Conservation (phyloP, 345 rosid species). For the Linum tenue region DNA sequence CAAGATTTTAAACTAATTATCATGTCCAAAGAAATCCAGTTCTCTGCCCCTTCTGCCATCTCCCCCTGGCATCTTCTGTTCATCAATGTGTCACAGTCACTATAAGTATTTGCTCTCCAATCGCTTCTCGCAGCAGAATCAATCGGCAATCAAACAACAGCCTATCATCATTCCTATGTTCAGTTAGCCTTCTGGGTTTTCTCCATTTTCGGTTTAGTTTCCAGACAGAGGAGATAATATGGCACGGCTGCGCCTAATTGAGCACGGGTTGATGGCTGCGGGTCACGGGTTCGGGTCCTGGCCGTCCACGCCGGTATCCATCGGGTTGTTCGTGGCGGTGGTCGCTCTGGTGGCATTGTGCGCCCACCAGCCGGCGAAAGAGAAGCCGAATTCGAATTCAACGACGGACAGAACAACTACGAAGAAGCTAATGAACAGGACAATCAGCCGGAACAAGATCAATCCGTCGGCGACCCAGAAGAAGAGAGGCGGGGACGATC, state of each 20-base stretch:
- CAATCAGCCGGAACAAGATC: slow-evolving; percentile 4
- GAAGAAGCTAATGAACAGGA: slow-evolving; percentile 1
- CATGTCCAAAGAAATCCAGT: background rate
- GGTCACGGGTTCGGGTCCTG: background rate
- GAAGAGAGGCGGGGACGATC: background rate
- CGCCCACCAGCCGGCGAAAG: slow-evolving; percentile 3
- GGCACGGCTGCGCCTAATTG: background rate
- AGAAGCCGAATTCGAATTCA: no score
- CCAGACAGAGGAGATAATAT: no score
- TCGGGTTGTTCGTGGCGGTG: slow-evolving; percentile 18
- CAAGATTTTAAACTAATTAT: no score
- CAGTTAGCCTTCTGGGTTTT: background rate
- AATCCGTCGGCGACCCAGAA: background rate
- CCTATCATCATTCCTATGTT: background rate
- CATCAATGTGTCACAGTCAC: no score
- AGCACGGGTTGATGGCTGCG: background rate
- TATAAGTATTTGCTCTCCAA: background rate
- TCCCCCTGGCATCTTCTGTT: background rate
- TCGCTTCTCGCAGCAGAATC: background rate
- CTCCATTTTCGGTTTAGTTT: background rate
- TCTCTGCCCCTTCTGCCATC: background rate
- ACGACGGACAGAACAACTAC: background rate
- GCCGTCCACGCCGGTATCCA: slow-evolving; percentile 4
- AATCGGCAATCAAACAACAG: background rate
- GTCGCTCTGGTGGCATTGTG: slow-evolving; percentile 19